Evolutionary conservation across 23 red algal genomes (phyloP).

Genomic region (Agarophyton chilense): DNA sequence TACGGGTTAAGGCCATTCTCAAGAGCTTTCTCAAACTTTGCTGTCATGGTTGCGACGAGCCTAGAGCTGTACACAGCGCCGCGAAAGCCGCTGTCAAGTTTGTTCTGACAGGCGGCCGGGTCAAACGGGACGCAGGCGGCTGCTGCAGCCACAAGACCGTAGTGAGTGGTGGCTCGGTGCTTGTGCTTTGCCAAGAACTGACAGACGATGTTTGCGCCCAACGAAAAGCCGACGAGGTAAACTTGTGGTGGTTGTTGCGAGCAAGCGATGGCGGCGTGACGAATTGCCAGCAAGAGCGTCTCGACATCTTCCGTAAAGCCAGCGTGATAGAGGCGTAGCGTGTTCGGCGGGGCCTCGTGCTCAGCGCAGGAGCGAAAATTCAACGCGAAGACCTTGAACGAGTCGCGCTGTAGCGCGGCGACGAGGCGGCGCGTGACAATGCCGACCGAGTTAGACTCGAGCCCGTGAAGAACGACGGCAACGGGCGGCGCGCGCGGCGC

Average conservation of each 20-base stretch:
- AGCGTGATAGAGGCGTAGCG: conserved; percentile 82
- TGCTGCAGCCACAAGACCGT: conserved; percentile 71
- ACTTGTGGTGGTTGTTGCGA: conserved; percentile 34
- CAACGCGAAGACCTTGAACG: conserved; percentile 73
- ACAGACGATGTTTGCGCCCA: conserved; percentile 90
- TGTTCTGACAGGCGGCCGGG: conserved; percentile 66
- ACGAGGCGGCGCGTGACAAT: conserved; percentile 72
- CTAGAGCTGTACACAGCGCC: conserved; percentile 70
- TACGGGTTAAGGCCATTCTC: background rate
- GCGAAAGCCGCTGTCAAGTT: conserved; percentile 69
- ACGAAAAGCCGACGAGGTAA: conserved; percentile 76
- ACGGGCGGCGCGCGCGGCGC: conserved; percentile 15
- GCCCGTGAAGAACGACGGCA: conserved; percentile 84
- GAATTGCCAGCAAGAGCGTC: conserved; percentile 52
- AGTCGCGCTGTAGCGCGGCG: conserved; percentile 28
- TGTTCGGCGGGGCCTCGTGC: conserved; percentile 36
- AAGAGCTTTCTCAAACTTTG: conserved; percentile 40
- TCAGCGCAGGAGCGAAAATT: conserved; percentile 86
- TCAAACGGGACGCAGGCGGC: conserved; percentile 90
- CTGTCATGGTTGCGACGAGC: conserved; percentile 68
- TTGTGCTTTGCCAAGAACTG: conserved; percentile 73
- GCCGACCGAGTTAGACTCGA: conserved; percentile 72
- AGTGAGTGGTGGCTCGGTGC: conserved; percentile 15
- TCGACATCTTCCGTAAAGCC: conserved; percentile 86
- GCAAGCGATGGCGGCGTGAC: conserved; percentile 21